phyloP scores from a whole-genome alignment of 2,329 filamentous ascomycete genomes.

The Aureobasidium subglaciale region DNA sequence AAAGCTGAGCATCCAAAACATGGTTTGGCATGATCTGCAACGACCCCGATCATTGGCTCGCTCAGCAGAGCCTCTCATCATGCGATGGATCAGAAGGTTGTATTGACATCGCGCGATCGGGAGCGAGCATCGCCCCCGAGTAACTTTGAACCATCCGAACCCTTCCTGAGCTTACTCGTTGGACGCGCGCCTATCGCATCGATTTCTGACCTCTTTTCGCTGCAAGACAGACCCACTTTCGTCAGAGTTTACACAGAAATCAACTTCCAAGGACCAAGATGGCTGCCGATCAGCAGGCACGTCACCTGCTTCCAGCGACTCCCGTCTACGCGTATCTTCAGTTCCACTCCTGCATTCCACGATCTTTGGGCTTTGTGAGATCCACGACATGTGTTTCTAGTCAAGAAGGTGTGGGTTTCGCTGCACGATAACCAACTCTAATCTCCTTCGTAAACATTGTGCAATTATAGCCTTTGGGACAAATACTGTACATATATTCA shows the following conservation, averaged over 20 bases:
- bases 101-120: constrained; percentile 8
- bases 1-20: constrained; percentile 2
- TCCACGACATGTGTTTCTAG: constrained; percentile 6
- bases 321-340: not conserved
- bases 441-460: constrained; percentile 11
- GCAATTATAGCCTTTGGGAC: not conserved
- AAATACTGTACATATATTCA: constrained; percentile 10
- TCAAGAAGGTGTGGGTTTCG: constrained; percentile 3
- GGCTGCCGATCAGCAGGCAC: constrained; percentile 12
- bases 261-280: not conserved
- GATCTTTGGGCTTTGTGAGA: not conserved
- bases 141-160: not conserved
- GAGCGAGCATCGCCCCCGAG: not conserved
- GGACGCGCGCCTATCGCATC: not conserved
- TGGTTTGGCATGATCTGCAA: constrained; percentile 3
- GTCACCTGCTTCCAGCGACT: constrained; percentile 6
- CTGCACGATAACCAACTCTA: constrained; percentile 6
- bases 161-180: not conserved
- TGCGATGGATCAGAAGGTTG: constrained; percentile 8
- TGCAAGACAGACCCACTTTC: not conserved
- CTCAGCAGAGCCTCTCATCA: not conserved
- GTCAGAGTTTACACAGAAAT: constrained; percentile 4
- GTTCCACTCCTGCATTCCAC: constrained; percentile 11
- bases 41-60: not conserved
- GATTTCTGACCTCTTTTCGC: not conserved